These are phyloP conservation scores for Emericellopsis cladophorae DNA, from an alignment of 2,329 filamentous ascomycete genomes.

Conservation along the genomic window DNA sequence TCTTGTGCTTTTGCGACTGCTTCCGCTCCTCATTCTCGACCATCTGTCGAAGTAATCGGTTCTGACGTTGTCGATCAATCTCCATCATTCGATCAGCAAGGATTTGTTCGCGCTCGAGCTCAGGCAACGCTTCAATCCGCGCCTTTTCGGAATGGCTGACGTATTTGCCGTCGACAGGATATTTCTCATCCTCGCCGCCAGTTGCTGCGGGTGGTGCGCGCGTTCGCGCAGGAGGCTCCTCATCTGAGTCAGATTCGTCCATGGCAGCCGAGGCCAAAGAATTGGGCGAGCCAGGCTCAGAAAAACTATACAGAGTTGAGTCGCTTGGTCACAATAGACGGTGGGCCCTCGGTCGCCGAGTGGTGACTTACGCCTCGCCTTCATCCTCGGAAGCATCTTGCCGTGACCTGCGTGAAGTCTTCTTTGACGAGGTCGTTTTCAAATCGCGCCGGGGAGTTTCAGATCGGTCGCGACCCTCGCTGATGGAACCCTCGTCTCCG, in stretches of 20 bases:
- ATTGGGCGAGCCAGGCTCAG: slow-evolving; percentile 32
- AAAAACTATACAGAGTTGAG: neutral
- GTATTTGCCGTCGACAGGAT: slow-evolving; percentile 83
- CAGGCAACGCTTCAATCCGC: slow-evolving; percentile 73
- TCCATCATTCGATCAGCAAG: slow-evolving; percentile 78
- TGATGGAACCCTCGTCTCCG: slow-evolving; percentile 43
- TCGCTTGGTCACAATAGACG: too few relatives aligned
- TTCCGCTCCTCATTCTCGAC: slow-evolving; percentile 53
- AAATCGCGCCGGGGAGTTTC: slow-evolving; percentile 27
- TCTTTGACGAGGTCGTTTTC: slow-evolving; percentile 23
- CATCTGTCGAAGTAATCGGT: slow-evolving; percentile 67
- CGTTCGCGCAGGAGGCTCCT: slow-evolving; percentile 28
- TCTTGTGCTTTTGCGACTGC: slow-evolving; percentile 31
- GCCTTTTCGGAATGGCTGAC: slow-evolving; percentile 60
- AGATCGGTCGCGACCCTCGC: slow-evolving; percentile 40
- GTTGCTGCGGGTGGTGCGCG: slow-evolving; percentile 24
- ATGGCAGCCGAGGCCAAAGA: slow-evolving; percentile 77
- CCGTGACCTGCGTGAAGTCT: slow-evolving; percentile 32
- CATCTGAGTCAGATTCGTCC: slow-evolving; percentile 69
- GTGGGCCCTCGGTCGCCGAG: too few relatives aligned
- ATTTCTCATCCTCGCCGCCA: slow-evolving; percentile 47
- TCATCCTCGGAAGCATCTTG: slow-evolving; percentile 47
- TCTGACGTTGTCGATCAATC: slow-evolving; percentile 71
- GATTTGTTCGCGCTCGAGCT: slow-evolving; percentile 83
- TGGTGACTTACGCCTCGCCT: slow-evolving; percentile 26